phyloP scores from a whole-genome alignment of 352 stramenopile genomes.

The Lagenidium giganteum region DNA sequence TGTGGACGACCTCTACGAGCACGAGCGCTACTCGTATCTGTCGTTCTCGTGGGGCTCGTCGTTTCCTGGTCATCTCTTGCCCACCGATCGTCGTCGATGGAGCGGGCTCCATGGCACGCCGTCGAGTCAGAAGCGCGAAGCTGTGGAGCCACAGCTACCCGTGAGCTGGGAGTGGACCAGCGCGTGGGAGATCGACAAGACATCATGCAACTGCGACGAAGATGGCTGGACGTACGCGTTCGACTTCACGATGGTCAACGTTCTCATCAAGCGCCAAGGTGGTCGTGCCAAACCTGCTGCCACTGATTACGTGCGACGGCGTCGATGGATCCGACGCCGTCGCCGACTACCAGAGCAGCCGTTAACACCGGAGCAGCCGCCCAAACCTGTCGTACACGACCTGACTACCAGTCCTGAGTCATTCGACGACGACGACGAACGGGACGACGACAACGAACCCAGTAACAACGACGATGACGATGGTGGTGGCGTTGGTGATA shows the following conservation, averaged over 20 bases:
- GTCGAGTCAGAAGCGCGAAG: slow-evolving; percentile 46
- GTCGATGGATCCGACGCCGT: slow-evolving; percentile 58
- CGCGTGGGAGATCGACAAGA: slow-evolving; percentile 52
- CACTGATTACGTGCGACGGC: slow-evolving; percentile 65
- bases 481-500: background rate
- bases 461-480: slow-evolving; percentile 3
- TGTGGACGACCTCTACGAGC: slow-evolving; percentile 74
- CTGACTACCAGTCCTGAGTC: too few species aligned
- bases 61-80: slow-evolving; percentile 63
- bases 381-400: too few species aligned
- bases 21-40: slow-evolving; percentile 78
- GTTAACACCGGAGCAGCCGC: background rate
- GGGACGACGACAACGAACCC: slow-evolving; percentile 22
- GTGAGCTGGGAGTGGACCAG: slow-evolving; percentile 65
- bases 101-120: slow-evolving; percentile 46
- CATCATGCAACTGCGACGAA: slow-evolving; percentile 41
- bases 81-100: slow-evolving; percentile 60
- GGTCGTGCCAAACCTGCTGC: slow-evolving; percentile 42
- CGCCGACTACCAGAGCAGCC: slow-evolving; percentile 19
- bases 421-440: slow-evolving; percentile 2
- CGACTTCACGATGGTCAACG: slow-evolving; percentile 79
- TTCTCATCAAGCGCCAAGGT: slow-evolving; percentile 46
- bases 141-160: slow-evolving; percentile 61
- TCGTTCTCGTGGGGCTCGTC: slow-evolving; percentile 70
- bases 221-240: slow-evolving; percentile 78